Evolutionary conservation across 129 eudicot genomes (phyloP).

Genomic region (Flaveria robusta): DNA sequence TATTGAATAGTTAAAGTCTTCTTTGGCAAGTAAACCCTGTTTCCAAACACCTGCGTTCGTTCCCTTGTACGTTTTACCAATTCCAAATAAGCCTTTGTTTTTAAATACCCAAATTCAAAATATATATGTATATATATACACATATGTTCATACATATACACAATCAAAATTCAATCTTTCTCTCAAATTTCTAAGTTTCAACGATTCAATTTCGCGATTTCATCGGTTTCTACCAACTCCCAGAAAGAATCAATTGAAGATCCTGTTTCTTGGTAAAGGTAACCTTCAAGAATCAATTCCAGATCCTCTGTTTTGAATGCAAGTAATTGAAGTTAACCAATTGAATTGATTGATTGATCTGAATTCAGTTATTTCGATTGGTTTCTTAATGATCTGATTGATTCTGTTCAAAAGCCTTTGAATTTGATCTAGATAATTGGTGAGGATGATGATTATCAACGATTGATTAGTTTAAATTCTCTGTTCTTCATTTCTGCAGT

Average conservation of each 20-base stretch:
- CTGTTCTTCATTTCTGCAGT: conserved; percentile 2
- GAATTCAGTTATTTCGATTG: too few relatives aligned
- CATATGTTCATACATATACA: conserved; percentile 5
- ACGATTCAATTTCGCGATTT: conserved; percentile 15
- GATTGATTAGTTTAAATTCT: neutral
- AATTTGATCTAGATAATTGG: neutral
- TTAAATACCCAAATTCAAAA: neutral
- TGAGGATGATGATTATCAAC: neutral
- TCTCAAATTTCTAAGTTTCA: conserved; percentile 19
- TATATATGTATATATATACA: neutral
- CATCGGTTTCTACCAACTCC: neutral
- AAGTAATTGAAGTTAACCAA: neutral
- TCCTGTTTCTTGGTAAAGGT: conserved; percentile 21
- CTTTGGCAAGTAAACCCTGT: conserved; percentile 54
- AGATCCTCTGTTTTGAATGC: neutral
- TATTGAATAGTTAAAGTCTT: conserved; percentile 41
- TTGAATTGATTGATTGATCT: neutral
- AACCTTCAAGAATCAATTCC: neutral
- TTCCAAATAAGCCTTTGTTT: conserved; percentile 34
- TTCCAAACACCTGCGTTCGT: conserved; percentile 32
- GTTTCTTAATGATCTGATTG: too few relatives aligned
- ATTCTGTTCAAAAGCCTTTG: too few relatives aligned
- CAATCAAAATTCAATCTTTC: neutral
- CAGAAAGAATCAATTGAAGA: conserved; percentile 16
- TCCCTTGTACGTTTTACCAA: conserved; percentile 43